These are phyloP conservation scores for Choanephora cucurbitarum DNA, from an alignment of 371 early-diverging fungal genomes.

Conservation along the genomic window DNA sequence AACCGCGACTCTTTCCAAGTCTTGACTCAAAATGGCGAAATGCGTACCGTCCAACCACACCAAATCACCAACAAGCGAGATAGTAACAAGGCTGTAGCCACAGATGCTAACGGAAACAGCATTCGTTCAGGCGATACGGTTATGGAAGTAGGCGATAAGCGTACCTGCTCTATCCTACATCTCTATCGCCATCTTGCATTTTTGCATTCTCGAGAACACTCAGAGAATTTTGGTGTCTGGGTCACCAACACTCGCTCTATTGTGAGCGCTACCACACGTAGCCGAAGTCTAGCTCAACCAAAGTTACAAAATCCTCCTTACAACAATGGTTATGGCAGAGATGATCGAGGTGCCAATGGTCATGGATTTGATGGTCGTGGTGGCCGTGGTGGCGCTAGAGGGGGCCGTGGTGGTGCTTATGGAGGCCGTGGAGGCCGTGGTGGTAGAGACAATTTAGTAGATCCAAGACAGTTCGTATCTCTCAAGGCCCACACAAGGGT, in stretches of 20 bases:
- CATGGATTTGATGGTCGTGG: conserved; percentile 42
- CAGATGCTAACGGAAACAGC: conserved; percentile 75
- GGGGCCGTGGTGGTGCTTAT: conserved; percentile 63
- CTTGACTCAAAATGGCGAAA: conserved; percentile 78
- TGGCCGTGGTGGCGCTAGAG: conserved; percentile 54
- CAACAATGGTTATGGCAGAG: conserved; percentile 3
- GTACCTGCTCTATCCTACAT: conserved; percentile 70
- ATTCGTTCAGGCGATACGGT: conserved; percentile 84
- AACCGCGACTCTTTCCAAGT: conserved; percentile 77
- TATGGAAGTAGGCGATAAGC: conserved; percentile 66
- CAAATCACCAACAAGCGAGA: conserved; percentile 73
- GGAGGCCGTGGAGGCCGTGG: conserved; percentile 65
- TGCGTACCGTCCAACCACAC: conserved; percentile 68
- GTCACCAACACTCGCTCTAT: conserved; percentile 63
- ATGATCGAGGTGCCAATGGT: conserved; percentile 24
- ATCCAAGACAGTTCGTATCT: conserved; percentile 87
- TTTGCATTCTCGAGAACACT: conserved; percentile 65
- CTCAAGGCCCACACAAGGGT: conserved; percentile 96
- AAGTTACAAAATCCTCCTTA: conserved; percentile 12
- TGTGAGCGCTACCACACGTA: conserved; percentile 37
- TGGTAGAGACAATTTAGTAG: conserved; percentile 83
- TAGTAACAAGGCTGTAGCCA: conserved; percentile 70
- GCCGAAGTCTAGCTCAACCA: conserved; percentile 14
- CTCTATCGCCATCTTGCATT: conserved; percentile 69
- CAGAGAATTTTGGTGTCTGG: conserved; percentile 69